A percentile compares a stretch with the other conserved stretches of the same genome.
Evolutionary conservation across 805 yeast species (phyloP).

Genomic region (Hanseniaspora pseudoguilliermondii): DNA sequence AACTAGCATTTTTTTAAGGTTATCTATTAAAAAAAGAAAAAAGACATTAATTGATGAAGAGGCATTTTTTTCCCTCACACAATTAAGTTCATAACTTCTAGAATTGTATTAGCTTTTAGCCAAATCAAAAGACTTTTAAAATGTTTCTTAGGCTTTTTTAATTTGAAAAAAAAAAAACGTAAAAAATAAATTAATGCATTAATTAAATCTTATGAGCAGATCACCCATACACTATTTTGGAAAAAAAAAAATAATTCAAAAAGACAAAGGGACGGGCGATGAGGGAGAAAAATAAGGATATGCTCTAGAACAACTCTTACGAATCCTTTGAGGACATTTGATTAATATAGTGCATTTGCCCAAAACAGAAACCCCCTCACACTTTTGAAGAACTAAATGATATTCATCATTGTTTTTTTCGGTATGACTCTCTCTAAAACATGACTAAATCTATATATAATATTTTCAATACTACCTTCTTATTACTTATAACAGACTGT

Average conservation of each 20-base stretch:
- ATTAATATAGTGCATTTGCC: no score
- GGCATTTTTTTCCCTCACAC: not conserved
- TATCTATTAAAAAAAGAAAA: no score
- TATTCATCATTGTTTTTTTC: not conserved
- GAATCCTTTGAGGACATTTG: no score
- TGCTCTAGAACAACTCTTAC: no score
- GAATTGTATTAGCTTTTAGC: not conserved
- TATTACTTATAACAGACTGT: constrained; percentile 26
- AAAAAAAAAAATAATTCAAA: not conserved
- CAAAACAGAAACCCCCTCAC: no score
- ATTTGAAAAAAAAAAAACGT: no score
- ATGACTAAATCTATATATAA: not conserved
- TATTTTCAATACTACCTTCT: not conserved
- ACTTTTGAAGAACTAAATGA: no score
- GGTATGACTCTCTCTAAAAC: not conserved
- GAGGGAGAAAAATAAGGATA: no score
- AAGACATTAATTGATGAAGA: no score
- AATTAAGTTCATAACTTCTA: not conserved
- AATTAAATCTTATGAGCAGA: not conserved
- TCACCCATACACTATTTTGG: not conserved
- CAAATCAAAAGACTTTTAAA: not conserved
- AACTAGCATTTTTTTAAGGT: not conserved
- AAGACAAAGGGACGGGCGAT: not conserved
- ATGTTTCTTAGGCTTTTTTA: not conserved
- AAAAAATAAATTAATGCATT: not conserved